Evolutionary conservation across 305 asterid species (phyloP).

Genomic region (Fraxinus greggii): DNA sequence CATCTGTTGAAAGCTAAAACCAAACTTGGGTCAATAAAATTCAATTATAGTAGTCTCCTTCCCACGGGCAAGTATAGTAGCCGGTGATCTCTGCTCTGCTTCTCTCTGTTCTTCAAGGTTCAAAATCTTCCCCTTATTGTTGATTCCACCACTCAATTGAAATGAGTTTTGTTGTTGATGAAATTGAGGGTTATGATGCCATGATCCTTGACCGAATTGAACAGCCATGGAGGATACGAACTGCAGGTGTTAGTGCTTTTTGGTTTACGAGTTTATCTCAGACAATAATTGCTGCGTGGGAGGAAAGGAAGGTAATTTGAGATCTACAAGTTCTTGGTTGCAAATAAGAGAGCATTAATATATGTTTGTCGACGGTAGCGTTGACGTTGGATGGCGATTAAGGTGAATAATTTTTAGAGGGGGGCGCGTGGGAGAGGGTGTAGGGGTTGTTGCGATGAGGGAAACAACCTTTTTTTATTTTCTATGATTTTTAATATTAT

Average conservation of each 20-base stretch:
- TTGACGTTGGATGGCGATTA: neutral
- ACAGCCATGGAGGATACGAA: constrained; percentile 69
- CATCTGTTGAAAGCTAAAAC: too few relatives aligned
- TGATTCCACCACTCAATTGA: too few relatives aligned
- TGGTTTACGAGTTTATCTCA: neutral
- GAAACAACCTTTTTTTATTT: neutral
- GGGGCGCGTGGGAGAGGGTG: neutral
- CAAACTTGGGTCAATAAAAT: constrained; percentile 77
- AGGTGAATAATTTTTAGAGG: neutral
- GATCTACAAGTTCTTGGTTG: neutral
- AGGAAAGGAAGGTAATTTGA: neutral
- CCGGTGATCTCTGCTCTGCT: constrained; percentile 74
- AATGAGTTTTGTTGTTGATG: constrained; percentile 37
- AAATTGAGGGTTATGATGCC: constrained; percentile 47
- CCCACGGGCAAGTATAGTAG: constrained; percentile 62
- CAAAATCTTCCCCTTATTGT: too few relatives aligned
- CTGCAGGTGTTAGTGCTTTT: constrained; percentile 41
- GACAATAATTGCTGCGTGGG: too few relatives aligned
- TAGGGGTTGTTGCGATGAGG: too few relatives aligned
- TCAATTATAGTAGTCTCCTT: constrained; percentile 77
- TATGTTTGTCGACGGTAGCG: too few relatives aligned
- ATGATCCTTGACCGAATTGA: constrained; percentile 58
- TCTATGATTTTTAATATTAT: too few relatives aligned
- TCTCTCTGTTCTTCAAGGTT: constrained; percentile 59
- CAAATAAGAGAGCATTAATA: neutral